These are phyloP conservation scores for Kluyveromyces dobzhanskii DNA, from an alignment of 805 yeast genomes.

Conservation along the genomic window DNA sequence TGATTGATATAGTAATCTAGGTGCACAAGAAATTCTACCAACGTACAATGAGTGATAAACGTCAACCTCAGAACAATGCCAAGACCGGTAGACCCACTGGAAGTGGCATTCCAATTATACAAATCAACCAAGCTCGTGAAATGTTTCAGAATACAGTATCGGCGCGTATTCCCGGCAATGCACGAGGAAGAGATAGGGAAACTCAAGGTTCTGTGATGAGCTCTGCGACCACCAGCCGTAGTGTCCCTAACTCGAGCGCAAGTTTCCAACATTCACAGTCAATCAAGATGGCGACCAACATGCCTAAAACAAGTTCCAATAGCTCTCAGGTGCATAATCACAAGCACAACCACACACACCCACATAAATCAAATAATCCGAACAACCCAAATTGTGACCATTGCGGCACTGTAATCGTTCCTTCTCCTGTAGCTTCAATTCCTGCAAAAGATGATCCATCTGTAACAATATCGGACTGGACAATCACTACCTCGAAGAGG, in stretches of 20 bases:
- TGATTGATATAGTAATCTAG: too few species aligned
- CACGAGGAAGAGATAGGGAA: background rate
- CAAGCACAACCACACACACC: slow-evolving; percentile 1
- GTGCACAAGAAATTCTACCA: too few species aligned
- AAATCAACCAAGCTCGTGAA: slow-evolving; percentile 54
- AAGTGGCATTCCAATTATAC: slow-evolving; percentile 44
- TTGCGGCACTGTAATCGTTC: slow-evolving; percentile 71
- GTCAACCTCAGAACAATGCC: background rate
- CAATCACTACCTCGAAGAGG: slow-evolving; percentile 56
- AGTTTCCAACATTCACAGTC: background rate
- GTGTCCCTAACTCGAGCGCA: too few species aligned
- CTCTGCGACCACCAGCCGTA: too few species aligned
- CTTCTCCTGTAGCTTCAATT: slow-evolving; percentile 58
- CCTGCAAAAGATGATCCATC: slow-evolving; percentile 63
- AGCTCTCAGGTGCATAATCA: background rate
- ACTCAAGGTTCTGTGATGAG: background rate
- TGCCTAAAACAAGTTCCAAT: background rate
- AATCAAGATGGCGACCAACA: background rate
- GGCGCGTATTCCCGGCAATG: slow-evolving; percentile 19
- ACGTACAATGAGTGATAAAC: too few species aligned
- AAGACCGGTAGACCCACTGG: background rate
- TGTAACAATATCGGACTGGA: slow-evolving; percentile 69
- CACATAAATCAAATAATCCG: slow-evolving; percentile 26
- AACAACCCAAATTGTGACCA: slow-evolving; percentile 44
- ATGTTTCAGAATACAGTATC: slow-evolving; percentile 38